These are phyloP conservation scores for Penicillium antarcticum DNA, from an alignment of 495 filamentous ascomycete species.

Conservation along the genomic window DNA sequence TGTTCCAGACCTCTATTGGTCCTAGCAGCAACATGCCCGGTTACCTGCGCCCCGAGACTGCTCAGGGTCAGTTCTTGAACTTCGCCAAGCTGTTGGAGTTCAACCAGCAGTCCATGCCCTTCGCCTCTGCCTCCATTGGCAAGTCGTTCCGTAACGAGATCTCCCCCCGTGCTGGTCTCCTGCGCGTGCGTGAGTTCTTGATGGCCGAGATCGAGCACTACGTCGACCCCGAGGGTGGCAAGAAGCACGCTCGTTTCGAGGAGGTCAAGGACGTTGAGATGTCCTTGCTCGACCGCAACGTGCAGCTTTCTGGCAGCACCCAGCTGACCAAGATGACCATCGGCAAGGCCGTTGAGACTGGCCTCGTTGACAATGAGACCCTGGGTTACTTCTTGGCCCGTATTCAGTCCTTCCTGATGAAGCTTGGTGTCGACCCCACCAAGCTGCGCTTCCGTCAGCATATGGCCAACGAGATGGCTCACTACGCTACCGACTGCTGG, in stretches of 20 bases:
- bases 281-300: slow-evolving; percentile 64
- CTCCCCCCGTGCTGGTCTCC: slow-evolving; percentile 62
- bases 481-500: slow-evolving; percentile 84
- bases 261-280: slow-evolving; percentile 62
- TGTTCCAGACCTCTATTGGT: slow-evolving; percentile 71
- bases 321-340: slow-evolving; percentile 57
- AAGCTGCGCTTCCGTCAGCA: slow-evolving; percentile 84
- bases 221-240: slow-evolving; percentile 68
- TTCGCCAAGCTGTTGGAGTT: slow-evolving; percentile 70
- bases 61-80: slow-evolving; percentile 65
- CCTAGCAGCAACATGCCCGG: slow-evolving; percentile 61
- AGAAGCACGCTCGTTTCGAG: slow-evolving; percentile 63
- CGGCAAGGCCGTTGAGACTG: slow-evolving; percentile 65
- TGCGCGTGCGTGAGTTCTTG: slow-evolving; percentile 68
- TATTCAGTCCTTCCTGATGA: slow-evolving; percentile 69
- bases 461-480: slow-evolving; percentile 80
- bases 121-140: slow-evolving; percentile 71
- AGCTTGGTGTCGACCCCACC: slow-evolving; percentile 63
- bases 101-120: slow-evolving; percentile 68
- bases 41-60: slow-evolving; percentile 65
- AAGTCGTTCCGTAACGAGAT: slow-evolving; percentile 77
- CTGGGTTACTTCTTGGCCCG: slow-evolving; percentile 84
- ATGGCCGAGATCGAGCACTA: slow-evolving; percentile 77
- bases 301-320: slow-evolving; percentile 68
- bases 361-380: slow-evolving; percentile 77